phyloP scores from a whole-genome alignment of 148 eudicot species.

The Camellia sinensis region DNA sequence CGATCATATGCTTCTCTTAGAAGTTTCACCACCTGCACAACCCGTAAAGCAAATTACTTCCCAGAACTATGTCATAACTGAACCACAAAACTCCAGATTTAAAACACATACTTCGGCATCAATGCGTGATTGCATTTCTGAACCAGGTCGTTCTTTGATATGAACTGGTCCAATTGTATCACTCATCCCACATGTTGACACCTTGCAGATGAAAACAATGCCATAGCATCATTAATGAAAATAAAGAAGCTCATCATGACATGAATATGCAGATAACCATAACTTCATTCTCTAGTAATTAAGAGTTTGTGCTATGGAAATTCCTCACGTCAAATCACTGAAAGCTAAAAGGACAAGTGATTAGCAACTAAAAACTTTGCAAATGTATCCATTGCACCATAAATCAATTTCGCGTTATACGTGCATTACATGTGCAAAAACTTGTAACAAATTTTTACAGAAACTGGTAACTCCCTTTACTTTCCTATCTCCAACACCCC shows the following conservation, averaged over 20 bases:
- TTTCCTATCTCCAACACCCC: neutral
- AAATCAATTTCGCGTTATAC: neutral
- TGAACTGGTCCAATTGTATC: slow-evolving; percentile 86
- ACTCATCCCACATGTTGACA: slow-evolving; percentile 90
- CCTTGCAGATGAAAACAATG: slow-evolving; percentile 37
- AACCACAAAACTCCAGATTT: slow-evolving; percentile 6
- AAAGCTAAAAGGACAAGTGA: neutral
- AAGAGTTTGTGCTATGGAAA: too few species aligned
- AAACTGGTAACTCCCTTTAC: neutral
- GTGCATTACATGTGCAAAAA: neutral
- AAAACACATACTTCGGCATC: slow-evolving; percentile 72
- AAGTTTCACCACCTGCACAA: slow-evolving; percentile 76
- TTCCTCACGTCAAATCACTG: neutral
- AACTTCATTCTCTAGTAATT: too few species aligned
- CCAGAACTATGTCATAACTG: neutral
- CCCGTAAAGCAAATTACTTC: slow-evolving; percentile 7
- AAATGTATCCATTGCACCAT: neutral
- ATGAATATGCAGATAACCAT: neutral
- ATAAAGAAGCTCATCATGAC: slow-evolving; percentile 1
- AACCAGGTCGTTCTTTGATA: slow-evolving; percentile 78
- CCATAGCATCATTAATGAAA: neutral
- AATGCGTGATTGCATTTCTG: slow-evolving; percentile 95
- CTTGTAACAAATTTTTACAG: neutral
- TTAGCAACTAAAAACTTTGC: neutral
- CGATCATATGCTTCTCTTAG: slow-evolving; percentile 91